Evolutionary conservation across 2,329 filamentous ascomycete species (phyloP), one percentile per base, ranked within the genome.

Genomic region (Aspergillus tubingensis): DNA sequence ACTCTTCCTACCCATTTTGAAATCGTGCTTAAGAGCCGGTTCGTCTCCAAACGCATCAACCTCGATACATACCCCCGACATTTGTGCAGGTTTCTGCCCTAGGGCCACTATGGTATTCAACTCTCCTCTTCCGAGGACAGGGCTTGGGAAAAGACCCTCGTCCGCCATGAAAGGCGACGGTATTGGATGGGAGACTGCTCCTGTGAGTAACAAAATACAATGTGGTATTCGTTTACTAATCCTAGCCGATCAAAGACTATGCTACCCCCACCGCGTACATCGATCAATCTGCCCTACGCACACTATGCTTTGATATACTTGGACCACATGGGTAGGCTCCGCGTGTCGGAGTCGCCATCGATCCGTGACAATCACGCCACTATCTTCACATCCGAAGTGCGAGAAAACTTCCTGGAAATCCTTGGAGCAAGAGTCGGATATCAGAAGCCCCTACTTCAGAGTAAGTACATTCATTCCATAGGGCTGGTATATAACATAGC

Each of bases 291-390:
- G 44, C 74, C 73, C 19, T 74, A 67, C 60, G 56, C 68, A 8
- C 73, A 76, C 54, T 76, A 74, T 54, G 74, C 74, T 41, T 61
- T 76, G 67, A 75, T 76, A 38, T 76, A 75, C 47, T 61, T 75
- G 3, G 74, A 76, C 57, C 67, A 69, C 54, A 68, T 68, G 55
- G 73, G 74, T 15, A 72, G 69, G 57, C 58, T 76, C 21, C 69
- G 71, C 57, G 69, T 74, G 6, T 62, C 71, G 1, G 73, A 74
- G 60, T 76, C 74, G 8, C 41, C 68, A 4, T 75, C 73, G 2
- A 73, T 76, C 15, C 66, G 69, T 44, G 68, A 73, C 13, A 69
- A 72, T 32, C 68, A 69, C 36, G 55, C 64, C 0, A 73, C 72
- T 10, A 56, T 76, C 3, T 75, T 76, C 57, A 73, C 72, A 3